phyloP scores from a whole-genome alignment of 495 filamentous ascomycete species.

The Penicillium subrubescens region DNA sequence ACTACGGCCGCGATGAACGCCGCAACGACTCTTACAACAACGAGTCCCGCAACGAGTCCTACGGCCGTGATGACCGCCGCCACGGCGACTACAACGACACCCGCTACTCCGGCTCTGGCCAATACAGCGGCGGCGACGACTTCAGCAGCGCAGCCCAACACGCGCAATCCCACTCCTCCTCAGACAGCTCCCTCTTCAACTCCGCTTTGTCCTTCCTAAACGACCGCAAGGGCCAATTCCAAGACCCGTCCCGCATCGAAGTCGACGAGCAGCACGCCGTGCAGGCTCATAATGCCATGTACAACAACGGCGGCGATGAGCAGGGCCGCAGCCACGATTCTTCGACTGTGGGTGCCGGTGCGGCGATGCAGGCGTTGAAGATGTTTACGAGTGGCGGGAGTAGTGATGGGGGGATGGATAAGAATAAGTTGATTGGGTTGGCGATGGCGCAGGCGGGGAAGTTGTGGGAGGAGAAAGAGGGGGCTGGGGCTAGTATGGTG shows the following conservation, averaged over 20 bases:
- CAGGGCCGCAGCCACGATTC: constrained; percentile 38
- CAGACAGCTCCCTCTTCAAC: constrained; percentile 50
- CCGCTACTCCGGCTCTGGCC: constrained; percentile 19
- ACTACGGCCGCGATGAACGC: constrained; percentile 34
- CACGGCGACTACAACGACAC: constrained; percentile 14
- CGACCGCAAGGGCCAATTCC: constrained; percentile 38
- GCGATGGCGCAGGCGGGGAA: constrained; percentile 69
- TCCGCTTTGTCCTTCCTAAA: constrained; percentile 51
- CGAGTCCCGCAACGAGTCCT: constrained; percentile 23
- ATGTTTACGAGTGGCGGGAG: constrained; percentile 54
- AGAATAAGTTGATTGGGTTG: constrained; percentile 66
- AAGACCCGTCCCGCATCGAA: constrained; percentile 35
- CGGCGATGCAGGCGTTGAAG: constrained; percentile 70
- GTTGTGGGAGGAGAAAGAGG: constrained; percentile 61
- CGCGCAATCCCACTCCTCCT: constrained; percentile 45
- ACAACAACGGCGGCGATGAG: constrained; percentile 40
- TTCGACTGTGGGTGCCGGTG: constrained; percentile 56
- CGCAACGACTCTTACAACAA: constrained; percentile 10
- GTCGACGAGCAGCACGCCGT: constrained; percentile 61
- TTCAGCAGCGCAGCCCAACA: constrained; percentile 49
- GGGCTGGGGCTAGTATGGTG: constrained; percentile 50
- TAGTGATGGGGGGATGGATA: constrained; percentile 39
- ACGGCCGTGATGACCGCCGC: constrained; percentile 15
- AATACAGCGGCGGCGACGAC: constrained; percentile 37
- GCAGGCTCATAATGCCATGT: constrained; percentile 57